Conservation (phyloP, 2,329 filamentous ascomycete genomes). For the Colletotrichum horii region DNA sequence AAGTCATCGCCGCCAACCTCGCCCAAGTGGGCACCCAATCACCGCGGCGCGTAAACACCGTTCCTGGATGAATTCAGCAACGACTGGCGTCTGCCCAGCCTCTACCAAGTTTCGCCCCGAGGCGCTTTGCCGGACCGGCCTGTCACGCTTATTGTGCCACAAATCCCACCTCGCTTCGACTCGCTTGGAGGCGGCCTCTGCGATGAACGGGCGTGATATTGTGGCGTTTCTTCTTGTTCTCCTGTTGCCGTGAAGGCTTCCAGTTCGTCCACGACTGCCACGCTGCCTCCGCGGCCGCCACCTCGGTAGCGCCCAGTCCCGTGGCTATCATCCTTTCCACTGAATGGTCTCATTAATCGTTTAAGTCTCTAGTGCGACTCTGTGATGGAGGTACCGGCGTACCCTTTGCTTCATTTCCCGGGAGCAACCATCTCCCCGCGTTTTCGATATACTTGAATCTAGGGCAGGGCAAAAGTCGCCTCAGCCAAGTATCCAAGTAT, state of each 20-base stretch:
- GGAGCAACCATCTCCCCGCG: background rate
- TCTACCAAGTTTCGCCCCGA: conserved; percentile 13
- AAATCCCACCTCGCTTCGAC: background rate
- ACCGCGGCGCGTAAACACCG: background rate
- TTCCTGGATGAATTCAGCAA: conserved; percentile 19
- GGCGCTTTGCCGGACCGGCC: background rate
- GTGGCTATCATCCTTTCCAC: background rate
- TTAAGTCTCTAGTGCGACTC: background rate
- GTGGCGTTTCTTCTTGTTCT: background rate
- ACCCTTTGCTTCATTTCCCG: background rate
- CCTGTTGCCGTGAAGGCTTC: background rate
- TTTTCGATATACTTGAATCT: background rate
- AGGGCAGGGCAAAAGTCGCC: conserved; percentile 6
- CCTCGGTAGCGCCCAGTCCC: background rate
- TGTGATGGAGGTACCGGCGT: background rate
- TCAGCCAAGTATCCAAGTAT: conserved; percentile 1
- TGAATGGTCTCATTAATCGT: background rate
- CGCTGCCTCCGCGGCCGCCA: background rate
- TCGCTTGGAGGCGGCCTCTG: background rate
- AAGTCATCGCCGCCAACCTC: conserved; percentile 18
- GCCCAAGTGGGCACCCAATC: conserved; percentile 11
- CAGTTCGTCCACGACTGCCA: conserved; percentile 7
- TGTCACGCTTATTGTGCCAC: background rate
- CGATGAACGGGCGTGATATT: background rate
- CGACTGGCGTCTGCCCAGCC: background rate